Evolutionary conservation across 2,329 filamentous ascomycete genomes (phyloP).

Genomic region (Tolypocladium tropicale): DNA sequence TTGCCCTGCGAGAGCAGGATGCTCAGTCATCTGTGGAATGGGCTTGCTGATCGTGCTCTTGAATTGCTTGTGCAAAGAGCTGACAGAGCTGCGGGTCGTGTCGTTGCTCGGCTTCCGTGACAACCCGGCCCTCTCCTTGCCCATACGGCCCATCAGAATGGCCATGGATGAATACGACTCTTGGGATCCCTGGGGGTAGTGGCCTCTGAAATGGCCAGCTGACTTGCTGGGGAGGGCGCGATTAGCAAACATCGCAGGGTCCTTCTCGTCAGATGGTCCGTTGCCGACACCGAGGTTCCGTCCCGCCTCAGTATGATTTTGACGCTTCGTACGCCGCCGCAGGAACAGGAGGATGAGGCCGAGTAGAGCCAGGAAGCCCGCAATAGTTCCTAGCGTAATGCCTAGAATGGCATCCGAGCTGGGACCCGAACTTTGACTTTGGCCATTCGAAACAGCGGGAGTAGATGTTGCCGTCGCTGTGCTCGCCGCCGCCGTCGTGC

Average conservation of each 20-base stretch:
- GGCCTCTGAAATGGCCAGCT: slow-evolving; percentile 34
- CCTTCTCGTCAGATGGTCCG: slow-evolving; percentile 46
- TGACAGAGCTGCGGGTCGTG: slow-evolving; percentile 34
- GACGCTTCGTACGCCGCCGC: slow-evolving; percentile 40
- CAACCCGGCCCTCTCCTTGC: slow-evolving; percentile 32
- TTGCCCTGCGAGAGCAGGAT: slow-evolving; percentile 22
- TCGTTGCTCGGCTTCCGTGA: slow-evolving; percentile 47
- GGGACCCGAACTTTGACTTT: slow-evolving; percentile 18
- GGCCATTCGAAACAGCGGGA: background rate
- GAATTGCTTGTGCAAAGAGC: slow-evolving; percentile 51
- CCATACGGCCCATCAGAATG: slow-evolving; percentile 54
- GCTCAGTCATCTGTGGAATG: slow-evolving; percentile 34
- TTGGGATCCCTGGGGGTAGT: slow-evolving; percentile 41
- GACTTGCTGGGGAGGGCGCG: slow-evolving; percentile 25
- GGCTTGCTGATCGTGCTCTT: slow-evolving; percentile 54
- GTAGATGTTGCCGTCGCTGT: background rate
- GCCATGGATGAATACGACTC: slow-evolving; percentile 54
- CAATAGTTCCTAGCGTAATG: slow-evolving; percentile 71
- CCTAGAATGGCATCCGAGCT: slow-evolving; percentile 56
- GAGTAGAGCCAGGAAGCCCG: slow-evolving; percentile 62
- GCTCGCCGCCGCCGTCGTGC: background rate
- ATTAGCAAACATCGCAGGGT: slow-evolving; percentile 36
- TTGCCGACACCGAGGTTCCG: slow-evolving; percentile 33
- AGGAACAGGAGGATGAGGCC: slow-evolving; percentile 57
- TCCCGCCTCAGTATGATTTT: slow-evolving; percentile 36